A percentile compares a stretch with the other conserved stretches of the same genome.
These are phyloP conservation scores for Talaromyces adpressus DNA, from an alignment of 495 filamentous ascomycete species.

Conservation along the genomic window DNA sequence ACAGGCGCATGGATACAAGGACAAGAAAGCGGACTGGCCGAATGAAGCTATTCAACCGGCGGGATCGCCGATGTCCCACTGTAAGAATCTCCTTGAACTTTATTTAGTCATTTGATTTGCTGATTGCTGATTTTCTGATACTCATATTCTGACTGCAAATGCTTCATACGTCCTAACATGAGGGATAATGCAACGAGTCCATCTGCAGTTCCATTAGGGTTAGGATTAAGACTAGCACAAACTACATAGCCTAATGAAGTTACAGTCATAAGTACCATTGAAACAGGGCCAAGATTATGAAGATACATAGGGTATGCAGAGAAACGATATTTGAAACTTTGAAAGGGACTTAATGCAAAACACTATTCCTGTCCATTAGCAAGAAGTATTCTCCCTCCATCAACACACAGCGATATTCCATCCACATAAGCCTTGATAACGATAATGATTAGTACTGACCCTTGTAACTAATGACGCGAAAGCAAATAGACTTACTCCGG, in stretches of 20 bases:
- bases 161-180: background rate
- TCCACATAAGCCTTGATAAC: constrained; percentile 25
- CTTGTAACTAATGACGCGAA: background rate
- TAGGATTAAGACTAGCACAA: background rate
- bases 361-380: constrained; percentile 30
- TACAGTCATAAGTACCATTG: background rate
- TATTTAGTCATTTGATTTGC: background rate
- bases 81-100: background rate
- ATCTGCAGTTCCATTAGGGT: background rate
- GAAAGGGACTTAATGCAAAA: background rate
- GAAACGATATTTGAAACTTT: no score
- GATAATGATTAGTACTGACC: constrained; percentile 2
- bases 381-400: constrained; percentile 27
- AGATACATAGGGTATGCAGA: background rate
- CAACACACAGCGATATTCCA: constrained; percentile 30
- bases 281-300: background rate
- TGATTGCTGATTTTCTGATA: background rate
- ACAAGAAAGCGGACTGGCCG: background rate
- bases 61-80: background rate
- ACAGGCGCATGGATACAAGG: background rate
- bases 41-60: background rate
- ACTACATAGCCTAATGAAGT: background rate
- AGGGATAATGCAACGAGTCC: no score
- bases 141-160: background rate
- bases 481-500: constrained; percentile 21